Conservation (phyloP, 2,329 filamentous ascomycete genomes). For the Trichoderma afroharzianum region DNA sequence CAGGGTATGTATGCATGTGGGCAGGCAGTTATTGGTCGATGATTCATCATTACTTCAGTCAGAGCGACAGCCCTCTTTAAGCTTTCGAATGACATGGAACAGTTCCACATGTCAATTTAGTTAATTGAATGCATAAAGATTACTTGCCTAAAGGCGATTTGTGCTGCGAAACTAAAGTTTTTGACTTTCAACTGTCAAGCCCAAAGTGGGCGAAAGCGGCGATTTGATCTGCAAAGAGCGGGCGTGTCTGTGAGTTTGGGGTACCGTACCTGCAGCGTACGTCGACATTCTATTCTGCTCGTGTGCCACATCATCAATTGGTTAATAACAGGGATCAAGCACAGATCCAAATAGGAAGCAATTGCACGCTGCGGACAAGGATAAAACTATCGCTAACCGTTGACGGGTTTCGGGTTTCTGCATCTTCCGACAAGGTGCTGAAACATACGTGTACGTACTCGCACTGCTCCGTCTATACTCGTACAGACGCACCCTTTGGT, state of each 20-base stretch:
- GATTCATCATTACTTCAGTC: neutral
- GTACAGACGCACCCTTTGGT: neutral
- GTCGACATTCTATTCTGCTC: neutral
- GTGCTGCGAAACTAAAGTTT: neutral
- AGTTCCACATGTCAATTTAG: neutral
- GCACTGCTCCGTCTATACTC: neutral
- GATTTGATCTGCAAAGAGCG: neutral
- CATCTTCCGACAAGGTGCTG: neutral
- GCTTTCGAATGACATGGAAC: neutral
- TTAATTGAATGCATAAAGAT: neutral
- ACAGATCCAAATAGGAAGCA: neutral
- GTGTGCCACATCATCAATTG: neutral
- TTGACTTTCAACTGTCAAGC: neutral
- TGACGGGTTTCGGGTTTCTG: neutral
- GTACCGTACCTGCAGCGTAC: neutral
- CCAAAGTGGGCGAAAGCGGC: neutral
- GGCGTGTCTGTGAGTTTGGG: neutral
- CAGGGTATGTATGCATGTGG: neutral
- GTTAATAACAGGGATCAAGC: neutral
- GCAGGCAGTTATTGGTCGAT: neutral
- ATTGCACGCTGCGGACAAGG: neutral
- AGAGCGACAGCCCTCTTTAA: neutral
- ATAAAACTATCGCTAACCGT: neutral
- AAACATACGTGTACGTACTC: neutral
- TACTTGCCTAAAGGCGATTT: neutral